A percentile compares a stretch with the other conserved stretches of the same genome.
Evolutionary conservation across 306 rosid genomes (phyloP).

Genomic region (Vigna radiata): DNA sequence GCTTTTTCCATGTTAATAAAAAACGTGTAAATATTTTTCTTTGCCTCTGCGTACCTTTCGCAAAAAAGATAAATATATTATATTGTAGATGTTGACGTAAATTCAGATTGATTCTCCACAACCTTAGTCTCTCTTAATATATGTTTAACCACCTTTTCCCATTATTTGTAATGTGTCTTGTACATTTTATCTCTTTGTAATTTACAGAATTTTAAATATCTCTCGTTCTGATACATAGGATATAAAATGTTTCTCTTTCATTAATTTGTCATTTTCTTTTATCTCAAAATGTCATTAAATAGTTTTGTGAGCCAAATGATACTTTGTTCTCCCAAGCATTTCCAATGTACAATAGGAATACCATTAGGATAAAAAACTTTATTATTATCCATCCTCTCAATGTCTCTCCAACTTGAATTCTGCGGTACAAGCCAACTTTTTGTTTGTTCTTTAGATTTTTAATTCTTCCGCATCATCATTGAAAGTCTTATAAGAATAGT

Average conservation of each 20-base stretch:
- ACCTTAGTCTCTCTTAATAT: neutral
- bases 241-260: neutral
- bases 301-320: neutral
- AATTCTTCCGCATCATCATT: neutral
- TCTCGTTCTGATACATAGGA: neutral
- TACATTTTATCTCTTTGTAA: neutral
- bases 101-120: neutral
- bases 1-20: neutral
- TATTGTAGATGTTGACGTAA: neutral
- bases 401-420: neutral
- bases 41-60: neutral
- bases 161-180: neutral
- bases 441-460: neutral
- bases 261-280: neutral
- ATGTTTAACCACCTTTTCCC: neutral
- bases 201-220: neutral
- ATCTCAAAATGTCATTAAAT: neutral
- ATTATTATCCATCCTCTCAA: neutral
- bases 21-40: neutral
- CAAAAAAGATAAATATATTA: neutral
- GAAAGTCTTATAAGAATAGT: neutral
- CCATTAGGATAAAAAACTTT: neutral
- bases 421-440: neutral
- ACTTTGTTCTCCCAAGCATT: neutral
- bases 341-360: neutral